phyloP scores from a whole-genome alignment of 768 basidiomycete genomes.

The Lepiota brunneoincarnata region DNA sequence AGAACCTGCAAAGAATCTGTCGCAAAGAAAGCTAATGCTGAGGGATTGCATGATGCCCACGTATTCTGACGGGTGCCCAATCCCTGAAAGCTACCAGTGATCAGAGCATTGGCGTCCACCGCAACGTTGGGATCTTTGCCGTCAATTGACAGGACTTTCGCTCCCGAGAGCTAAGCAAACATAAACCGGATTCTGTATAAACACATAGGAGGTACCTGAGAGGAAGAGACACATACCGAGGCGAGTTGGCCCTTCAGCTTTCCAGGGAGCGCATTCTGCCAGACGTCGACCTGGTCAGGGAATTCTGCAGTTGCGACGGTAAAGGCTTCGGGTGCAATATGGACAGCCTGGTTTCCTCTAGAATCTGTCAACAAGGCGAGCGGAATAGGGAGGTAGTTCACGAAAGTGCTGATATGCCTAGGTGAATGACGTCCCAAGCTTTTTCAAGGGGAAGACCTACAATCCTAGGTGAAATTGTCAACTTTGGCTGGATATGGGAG shows the following conservation, averaged over 20 bases:
- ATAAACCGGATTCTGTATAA: not conserved
- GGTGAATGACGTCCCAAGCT: not conserved
- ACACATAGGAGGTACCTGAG: not conserved
- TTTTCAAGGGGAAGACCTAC: conserved; percentile 22
- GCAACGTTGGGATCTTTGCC: conserved; percentile 47
- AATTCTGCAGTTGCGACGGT: conserved; percentile 50
- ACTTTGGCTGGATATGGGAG: not conserved
- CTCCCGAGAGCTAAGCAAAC: conserved; percentile 38
- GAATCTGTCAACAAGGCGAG: conserved; percentile 43
- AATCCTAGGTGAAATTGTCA: conserved; percentile 27
- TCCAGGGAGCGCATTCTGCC: conserved; percentile 54
- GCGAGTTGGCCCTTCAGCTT: conserved; percentile 44
- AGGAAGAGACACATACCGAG: conserved; percentile 33
- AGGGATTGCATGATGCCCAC: conserved; percentile 23
- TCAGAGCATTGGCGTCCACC: conserved; percentile 48
- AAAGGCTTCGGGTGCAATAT: conserved; percentile 58
- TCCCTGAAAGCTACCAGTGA: conserved; percentile 51
- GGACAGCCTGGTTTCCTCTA: conserved; percentile 44
- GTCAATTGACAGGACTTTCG: conserved; percentile 53
- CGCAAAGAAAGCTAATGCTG: not conserved
- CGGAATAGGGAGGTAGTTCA: conserved; percentile 50
- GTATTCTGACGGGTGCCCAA: conserved; percentile 49
- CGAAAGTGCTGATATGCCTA: conserved; percentile 31
- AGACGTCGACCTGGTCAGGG: conserved; percentile 47
- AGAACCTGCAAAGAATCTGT: conserved; percentile 29